Evolutionary conservation across 2,329 filamentous ascomycete species (phyloP), one percentile per base, ranked within the genome.

Genomic region (Scytalidium sp.): DNA sequence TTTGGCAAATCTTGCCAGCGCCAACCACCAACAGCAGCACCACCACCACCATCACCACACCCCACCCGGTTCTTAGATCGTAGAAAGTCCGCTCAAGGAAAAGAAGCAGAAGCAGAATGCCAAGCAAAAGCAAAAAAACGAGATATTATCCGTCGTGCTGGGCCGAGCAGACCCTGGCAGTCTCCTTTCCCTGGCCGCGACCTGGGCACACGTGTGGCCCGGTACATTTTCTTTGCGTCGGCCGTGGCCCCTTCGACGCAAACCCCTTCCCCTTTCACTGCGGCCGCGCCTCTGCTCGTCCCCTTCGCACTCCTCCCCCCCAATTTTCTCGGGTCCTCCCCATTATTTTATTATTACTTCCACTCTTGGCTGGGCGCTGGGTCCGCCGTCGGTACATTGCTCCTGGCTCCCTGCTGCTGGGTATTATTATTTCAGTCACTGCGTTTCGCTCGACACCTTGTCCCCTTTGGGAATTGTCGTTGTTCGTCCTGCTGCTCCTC

Each of bases 401-500:
- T 36, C 15, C 32, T 8, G 32, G 32, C 32, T 8, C 17, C 32
- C 17, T 36, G 32, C 17, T 36, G 32, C 32, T 36, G 25, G 25
- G 7, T 27, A 7, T n/a, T 36, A 15, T 36, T 5, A n/a, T n/a
- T 36, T 36, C 32, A 15, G 5, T 10, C 32, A n/a, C 32, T 36
- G 32, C 32, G 17, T 36, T 7, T 36, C 32, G 32, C n/a, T 36
- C 32, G 32, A 36, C n/a, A n/a, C 13, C 32, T 36, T 36, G 13
- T n/a, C 32, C 32, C 32, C 11, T 36, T 36, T 36, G 32, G 32
- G 32, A 36, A 36, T 36, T 36, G 32, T 54, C 54, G 47, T 46
- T 49, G 45, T 50, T 49, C 49, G 47, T 53, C 47, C 49, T 52
- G 49, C 52, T 56, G 53, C 53, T 60, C 61, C 57, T 50, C 54